Conservation (phyloP, 2,329 filamentous ascomycete species). For the Colletotrichum agaves region DNA sequence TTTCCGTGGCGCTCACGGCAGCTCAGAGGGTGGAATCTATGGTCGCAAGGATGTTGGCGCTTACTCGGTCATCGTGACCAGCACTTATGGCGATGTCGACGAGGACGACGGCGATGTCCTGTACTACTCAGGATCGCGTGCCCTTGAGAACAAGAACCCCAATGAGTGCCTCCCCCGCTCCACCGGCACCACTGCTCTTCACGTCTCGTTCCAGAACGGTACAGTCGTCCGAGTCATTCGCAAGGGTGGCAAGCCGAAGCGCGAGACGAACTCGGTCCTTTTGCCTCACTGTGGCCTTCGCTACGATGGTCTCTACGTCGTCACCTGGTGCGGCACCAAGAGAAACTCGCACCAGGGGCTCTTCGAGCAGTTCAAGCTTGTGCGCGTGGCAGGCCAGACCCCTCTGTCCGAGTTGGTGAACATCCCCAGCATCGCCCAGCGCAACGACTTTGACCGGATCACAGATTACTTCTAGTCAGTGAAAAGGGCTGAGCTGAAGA, state of each 20-base stretch:
- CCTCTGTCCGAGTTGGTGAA: not conserved
- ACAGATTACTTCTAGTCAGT: not conserved
- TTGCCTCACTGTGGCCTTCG: constrained; percentile 44
- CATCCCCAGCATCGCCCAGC: not conserved
- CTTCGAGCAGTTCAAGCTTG: constrained; percentile 33
- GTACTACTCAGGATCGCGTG: constrained; percentile 41
- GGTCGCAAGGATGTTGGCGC: constrained; percentile 59
- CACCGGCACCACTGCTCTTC: constrained; percentile 39
- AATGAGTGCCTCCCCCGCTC: not conserved
- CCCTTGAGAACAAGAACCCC: constrained; percentile 36
- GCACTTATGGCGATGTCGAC: constrained; percentile 42
- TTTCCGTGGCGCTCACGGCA: constrained; percentile 65
- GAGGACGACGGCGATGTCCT: constrained; percentile 41
- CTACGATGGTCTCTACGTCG: constrained; percentile 50
- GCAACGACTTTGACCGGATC: not conserved
- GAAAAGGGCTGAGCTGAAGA: too few relatives aligned
- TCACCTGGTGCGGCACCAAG: constrained; percentile 26
- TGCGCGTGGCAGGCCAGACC: constrained; percentile 29
- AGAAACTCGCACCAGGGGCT: constrained; percentile 39
- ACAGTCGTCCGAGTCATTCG: constrained; percentile 46
- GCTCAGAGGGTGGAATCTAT: constrained; percentile 59
- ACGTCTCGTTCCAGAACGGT: constrained; percentile 31
- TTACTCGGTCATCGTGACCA: constrained; percentile 64
- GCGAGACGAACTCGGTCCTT: constrained; percentile 23
- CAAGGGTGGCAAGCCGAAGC: constrained; percentile 22